Percentiles rank a stretch among this genome's conserved stretches.
Conservation (phyloP, 2,329 filamentous ascomycete species). For the Ascocoryne sarcoides region DNA sequence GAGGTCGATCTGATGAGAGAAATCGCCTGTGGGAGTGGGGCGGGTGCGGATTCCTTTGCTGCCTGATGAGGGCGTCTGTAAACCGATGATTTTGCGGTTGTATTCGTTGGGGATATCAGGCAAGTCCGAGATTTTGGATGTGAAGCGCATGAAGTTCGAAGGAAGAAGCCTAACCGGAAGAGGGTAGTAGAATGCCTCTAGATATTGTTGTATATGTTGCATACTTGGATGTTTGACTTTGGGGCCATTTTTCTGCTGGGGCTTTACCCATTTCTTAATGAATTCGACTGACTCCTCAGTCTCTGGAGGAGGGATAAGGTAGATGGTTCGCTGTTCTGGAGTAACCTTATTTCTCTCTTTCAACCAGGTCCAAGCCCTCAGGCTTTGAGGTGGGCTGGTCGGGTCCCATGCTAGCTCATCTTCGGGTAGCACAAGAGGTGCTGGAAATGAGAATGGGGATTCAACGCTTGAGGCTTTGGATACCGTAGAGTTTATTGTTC, state of each 20-base stretch:
- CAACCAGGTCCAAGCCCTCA: conserved; percentile 16
- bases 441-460: conserved; percentile 14
- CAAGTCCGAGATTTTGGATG: conserved; percentile 5
- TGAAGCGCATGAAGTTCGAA: conserved; percentile 10
- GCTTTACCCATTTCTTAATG: conserved; percentile 8
- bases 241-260: background rate
- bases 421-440: conserved; percentile 18
- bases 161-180: conserved; percentile 19
- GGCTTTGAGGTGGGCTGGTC: conserved; percentile 14
- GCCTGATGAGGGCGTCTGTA: conserved; percentile 2
- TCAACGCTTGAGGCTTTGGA: background rate
- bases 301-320: conserved; percentile 18
- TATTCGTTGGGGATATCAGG: conserved; percentile 1
- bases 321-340: conserved; percentile 14
- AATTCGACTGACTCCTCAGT: conserved; percentile 5
- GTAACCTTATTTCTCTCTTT: conserved; percentile 19
- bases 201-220: conserved; percentile 16
- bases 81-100: conserved; percentile 2
- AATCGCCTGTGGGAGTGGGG: conserved; percentile 13
- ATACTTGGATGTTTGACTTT: conserved; percentile 5
- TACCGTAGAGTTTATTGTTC: background rate
- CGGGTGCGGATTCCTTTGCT: conserved; percentile 19
- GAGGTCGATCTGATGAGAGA: conserved; percentile 21
- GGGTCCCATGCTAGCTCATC: conserved; percentile 21
- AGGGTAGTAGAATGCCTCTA: conserved; percentile 22